Evolutionary conservation across 345 rosid genomes (phyloP).

Genomic region (Garcia nutans): DNA sequence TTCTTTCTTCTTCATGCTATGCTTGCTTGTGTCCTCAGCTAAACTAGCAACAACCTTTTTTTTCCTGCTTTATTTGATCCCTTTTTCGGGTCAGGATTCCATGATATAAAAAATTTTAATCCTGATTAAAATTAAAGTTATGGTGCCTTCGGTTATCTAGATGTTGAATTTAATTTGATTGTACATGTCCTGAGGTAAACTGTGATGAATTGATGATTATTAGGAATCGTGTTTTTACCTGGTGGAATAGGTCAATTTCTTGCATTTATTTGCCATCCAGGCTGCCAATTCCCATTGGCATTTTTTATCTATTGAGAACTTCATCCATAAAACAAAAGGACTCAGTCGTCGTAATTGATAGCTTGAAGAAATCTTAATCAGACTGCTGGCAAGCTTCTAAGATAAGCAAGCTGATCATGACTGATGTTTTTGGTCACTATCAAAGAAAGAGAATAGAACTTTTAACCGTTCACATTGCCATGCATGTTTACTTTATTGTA

Average conservation of each 20-base stretch:
- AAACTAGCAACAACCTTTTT: neutral
- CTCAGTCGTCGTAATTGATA: neutral
- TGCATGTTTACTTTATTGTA: too few species aligned
- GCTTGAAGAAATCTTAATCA: constrained; percentile 4
- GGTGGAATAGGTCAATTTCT: neutral
- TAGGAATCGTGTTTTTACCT: neutral
- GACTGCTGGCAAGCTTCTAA: constrained; percentile 8
- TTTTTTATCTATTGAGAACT: neutral
- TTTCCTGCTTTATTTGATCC: too few species aligned
- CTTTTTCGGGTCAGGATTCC: neutral
- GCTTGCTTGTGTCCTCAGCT: neutral
- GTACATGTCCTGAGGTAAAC: constrained; percentile 8
- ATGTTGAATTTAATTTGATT: neutral
- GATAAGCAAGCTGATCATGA: constrained; percentile 18
- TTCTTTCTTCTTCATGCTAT: neutral
- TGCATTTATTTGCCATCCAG: constrained; percentile 3
- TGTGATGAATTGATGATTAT: constrained; percentile 1
- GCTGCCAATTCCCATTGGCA: constrained; percentile 8
- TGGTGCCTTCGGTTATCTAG: constrained; percentile 5
- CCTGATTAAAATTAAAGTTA: neutral
- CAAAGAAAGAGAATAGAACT: neutral
- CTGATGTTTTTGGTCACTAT: constrained; percentile 1
- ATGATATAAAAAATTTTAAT: too few species aligned
- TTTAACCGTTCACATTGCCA: neutral
- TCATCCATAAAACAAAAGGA: neutral